Conservation (phyloP, 2,329 filamentous ascomycete genomes). For the Exophiala bonariae region DNA sequence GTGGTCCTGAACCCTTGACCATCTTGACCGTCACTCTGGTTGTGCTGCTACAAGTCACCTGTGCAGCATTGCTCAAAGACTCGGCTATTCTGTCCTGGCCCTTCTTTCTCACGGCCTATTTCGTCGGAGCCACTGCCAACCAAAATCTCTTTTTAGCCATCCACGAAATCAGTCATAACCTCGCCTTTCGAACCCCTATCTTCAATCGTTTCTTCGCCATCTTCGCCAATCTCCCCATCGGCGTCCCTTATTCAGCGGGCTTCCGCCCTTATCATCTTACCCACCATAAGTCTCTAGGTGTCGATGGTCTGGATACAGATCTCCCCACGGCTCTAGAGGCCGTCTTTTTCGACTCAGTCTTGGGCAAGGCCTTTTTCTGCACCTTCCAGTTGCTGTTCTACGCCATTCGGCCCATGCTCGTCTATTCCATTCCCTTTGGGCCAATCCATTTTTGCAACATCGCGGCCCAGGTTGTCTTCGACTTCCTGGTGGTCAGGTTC, state of each 20-base stretch:
- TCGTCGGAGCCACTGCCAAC: conserved; percentile 91
- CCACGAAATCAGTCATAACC: conserved; percentile 97
- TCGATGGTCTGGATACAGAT: conserved; percentile 94
- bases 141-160: conserved; percentile 98
- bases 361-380: conserved; percentile 97
- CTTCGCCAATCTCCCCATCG: conserved; percentile 93
- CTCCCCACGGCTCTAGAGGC: conserved; percentile 90
- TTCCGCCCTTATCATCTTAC: conserved; percentile 98
- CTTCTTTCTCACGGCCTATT: conserved; percentile 84
- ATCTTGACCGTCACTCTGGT: conserved; percentile 88
- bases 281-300: conserved; percentile 97
- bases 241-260: conserved; percentile 90
- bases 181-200: conserved; percentile 79
- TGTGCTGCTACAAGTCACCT: conserved; percentile 75
- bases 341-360: conserved; percentile 84
- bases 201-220: conserved; percentile 87
- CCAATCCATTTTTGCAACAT: conserved; percentile 83
- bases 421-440: conserved; percentile 87
- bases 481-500: conserved; percentile 64
- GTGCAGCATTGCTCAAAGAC: conserved; percentile 74
- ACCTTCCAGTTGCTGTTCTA: conserved; percentile 99
- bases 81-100: conserved; percentile 78
- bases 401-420: conserved; percentile 89
- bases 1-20: conserved; percentile 90
- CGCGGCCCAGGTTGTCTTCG: conserved; percentile 72